These are phyloP conservation scores for Alternaria viburni DNA, from an alignment of 2,329 filamentous ascomycete genomes.

Conservation along the genomic window DNA sequence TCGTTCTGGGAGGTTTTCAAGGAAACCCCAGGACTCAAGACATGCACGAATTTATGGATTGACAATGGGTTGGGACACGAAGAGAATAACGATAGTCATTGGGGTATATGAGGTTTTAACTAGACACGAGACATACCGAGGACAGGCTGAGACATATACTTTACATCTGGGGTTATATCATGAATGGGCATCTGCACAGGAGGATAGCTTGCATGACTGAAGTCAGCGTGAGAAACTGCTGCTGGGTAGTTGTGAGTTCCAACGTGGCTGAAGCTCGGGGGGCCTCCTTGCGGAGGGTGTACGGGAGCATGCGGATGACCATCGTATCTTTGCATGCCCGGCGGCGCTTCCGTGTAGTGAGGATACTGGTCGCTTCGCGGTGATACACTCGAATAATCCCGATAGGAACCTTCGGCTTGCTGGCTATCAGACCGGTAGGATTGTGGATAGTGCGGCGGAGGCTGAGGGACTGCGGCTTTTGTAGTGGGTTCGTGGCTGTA, in stretches of 20 bases:
- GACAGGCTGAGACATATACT: slow-evolving; percentile 47
- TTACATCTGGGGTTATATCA: slow-evolving; percentile 45
- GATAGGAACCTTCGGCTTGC: slow-evolving; percentile 32
- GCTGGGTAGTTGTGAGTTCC: slow-evolving; percentile 28
- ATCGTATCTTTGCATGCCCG: slow-evolving; percentile 29
- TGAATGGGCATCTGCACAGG: slow-evolving; percentile 45
- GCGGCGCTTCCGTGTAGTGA: slow-evolving; percentile 28
- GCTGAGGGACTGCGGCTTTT: slow-evolving; percentile 29
- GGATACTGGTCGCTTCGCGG: slow-evolving; percentile 31
- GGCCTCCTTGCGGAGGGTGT: slow-evolving; percentile 24
- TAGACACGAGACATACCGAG: slow-evolving; percentile 51
- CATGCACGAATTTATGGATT: slow-evolving; percentile 15
- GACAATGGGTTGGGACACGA: slow-evolving; percentile 13
- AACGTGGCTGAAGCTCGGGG: slow-evolving; percentile 29
- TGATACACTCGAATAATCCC: slow-evolving; percentile 28
- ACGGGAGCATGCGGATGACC: slow-evolving; percentile 29
- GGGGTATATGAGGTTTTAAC: slow-evolving; percentile 42
- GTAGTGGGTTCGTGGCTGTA: slow-evolving; percentile 29
- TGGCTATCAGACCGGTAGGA: slow-evolving; percentile 24
- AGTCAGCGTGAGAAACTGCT: slow-evolving; percentile 34
- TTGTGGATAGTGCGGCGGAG: slow-evolving; percentile 31
- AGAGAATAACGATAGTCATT: slow-evolving; percentile 41
- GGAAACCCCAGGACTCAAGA: too few relatives aligned
- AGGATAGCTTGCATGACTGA: slow-evolving; percentile 37
- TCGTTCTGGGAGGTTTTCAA: too few relatives aligned